Percentiles rank a stretch among this genome's conserved stretches.
These are phyloP conservation scores for Diplogelasinospora grovesii DNA, from an alignment of 495 filamentous ascomycete genomes.

Conservation along the genomic window DNA sequence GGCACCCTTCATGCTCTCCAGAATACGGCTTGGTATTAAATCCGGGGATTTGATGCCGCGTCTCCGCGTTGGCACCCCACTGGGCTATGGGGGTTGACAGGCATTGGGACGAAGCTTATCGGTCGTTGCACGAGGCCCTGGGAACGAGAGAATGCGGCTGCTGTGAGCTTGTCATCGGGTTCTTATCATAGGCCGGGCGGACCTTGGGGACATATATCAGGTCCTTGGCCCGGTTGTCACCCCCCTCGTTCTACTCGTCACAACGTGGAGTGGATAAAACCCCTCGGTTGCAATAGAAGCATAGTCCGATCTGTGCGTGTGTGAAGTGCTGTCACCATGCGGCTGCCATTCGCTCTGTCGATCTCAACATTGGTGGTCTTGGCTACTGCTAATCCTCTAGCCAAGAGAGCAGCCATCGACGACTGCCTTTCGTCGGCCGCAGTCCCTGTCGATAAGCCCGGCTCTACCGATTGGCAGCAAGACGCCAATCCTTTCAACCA, in stretches of 20 bases:
- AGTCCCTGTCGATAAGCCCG: constrained; percentile 25
- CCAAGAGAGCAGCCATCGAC: constrained; percentile 29
- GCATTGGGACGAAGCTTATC: background rate
- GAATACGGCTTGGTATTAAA: constrained; percentile 15
- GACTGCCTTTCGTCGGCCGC: constrained; percentile 33
- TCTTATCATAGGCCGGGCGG: background rate
- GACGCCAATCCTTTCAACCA: constrained; percentile 37
- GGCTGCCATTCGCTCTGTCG: constrained; percentile 8
- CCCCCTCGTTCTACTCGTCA: background rate
- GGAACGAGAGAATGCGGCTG: background rate
- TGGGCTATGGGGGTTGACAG: background rate
- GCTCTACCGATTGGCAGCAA: constrained; percentile 32
- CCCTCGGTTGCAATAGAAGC: background rate
- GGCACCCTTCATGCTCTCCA: constrained; percentile 10
- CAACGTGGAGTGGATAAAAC: background rate
- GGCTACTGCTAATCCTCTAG: constrained; percentile 15
- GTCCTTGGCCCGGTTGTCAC: background rate
- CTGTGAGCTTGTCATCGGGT: background rate
- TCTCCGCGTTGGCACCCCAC: constrained; percentile 13
- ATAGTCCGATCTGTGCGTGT: background rate
- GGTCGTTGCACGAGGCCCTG: background rate
- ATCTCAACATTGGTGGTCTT: constrained; percentile 9
- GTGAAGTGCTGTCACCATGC: constrained; percentile 10
- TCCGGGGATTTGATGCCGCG: constrained; percentile 14
- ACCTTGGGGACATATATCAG: constrained; percentile 3